A percentile compares a stretch with the other conserved stretches of the same genome.
Conservation (phyloP, 257 asterid species). For the Handroanthus guayacan region DNA sequence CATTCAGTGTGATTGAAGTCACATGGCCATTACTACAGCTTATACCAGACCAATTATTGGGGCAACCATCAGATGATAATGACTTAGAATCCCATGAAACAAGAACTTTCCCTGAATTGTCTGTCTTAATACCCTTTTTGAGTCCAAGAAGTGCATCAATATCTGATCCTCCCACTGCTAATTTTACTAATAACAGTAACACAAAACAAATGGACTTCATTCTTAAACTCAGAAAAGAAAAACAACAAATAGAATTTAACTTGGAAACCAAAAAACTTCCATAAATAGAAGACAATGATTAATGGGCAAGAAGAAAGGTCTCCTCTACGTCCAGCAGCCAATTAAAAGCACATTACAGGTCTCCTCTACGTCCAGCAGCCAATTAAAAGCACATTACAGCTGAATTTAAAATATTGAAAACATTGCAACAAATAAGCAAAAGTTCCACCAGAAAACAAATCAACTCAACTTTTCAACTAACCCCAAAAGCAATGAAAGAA, state of each 20-base stretch:
- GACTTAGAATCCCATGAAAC: slow-evolving; percentile 86
- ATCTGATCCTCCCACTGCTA: slow-evolving; percentile 58
- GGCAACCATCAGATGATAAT: slow-evolving; percentile 73
- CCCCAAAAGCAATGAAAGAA: slow-evolving; percentile 38
- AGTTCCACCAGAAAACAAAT: background rate
- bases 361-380: slow-evolving; percentile 27
- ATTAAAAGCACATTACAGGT: slow-evolving; percentile 37
- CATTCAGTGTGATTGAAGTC: slow-evolving; percentile 61
- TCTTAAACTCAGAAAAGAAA: slow-evolving; percentile 23
- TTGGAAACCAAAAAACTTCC: slow-evolving; percentile 3
- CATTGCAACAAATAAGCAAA: slow-evolving; percentile 39
- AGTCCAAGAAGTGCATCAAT: slow-evolving; percentile 64
- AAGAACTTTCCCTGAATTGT: slow-evolving; percentile 58
- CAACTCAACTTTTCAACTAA: slow-evolving; percentile 38
- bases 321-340: slow-evolving; percentile 28
- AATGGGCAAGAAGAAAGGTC: slow-evolving; percentile 31
- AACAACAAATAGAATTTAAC: background rate
- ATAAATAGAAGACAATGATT: slow-evolving; percentile 11
- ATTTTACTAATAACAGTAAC: slow-evolving; percentile 49
- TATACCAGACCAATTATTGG: slow-evolving; percentile 74
- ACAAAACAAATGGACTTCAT: slow-evolving; percentile 59
- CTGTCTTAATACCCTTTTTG: slow-evolving; percentile 69
- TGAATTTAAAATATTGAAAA: slow-evolving; percentile 36
- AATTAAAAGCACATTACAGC: slow-evolving; percentile 37
- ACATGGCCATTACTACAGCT: slow-evolving; percentile 63